These are phyloP conservation scores for Ceratocystis destructans DNA, from an alignment of 2,329 filamentous ascomycete genomes.

Conservation along the genomic window DNA sequence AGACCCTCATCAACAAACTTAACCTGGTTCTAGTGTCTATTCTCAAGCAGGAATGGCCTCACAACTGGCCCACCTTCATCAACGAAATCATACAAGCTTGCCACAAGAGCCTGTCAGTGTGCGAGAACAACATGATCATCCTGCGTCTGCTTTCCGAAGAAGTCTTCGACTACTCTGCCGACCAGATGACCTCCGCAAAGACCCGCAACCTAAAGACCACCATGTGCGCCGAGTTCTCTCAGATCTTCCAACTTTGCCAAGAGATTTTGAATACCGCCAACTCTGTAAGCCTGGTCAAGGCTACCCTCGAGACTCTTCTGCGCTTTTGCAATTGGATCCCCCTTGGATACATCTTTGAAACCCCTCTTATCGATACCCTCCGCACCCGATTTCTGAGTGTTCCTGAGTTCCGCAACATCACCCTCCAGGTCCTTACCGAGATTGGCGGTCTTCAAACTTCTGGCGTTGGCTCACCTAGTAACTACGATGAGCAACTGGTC, in stretches of 20 bases:
- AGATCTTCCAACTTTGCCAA: constrained; percentile 94
- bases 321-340: constrained; percentile 99
- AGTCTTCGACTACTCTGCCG: constrained; percentile 96
- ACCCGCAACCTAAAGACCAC: constrained; percentile 93
- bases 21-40: constrained; percentile 96
- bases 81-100: constrained; percentile 98
- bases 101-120: constrained; percentile 88
- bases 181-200: constrained; percentile 98
- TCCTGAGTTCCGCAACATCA: constrained; percentile 92
- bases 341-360: constrained; percentile 97
- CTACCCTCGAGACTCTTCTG: constrained; percentile 89
- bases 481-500: constrained; percentile 89
- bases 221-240: constrained; percentile 97
- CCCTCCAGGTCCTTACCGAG: constrained; percentile 90
- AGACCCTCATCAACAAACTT: constrained; percentile 90
- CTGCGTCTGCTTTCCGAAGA: constrained; percentile 90
- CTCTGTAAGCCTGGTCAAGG: constrained; percentile 79
- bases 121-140: constrained; percentile 99
- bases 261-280: constrained; percentile 86
- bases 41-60: constrained; percentile 98
- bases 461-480: constrained; percentile 47
- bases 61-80: constrained; percentile 99
- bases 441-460: constrained; percentile 88
- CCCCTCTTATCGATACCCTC: constrained; percentile 84
- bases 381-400: constrained; percentile 84